phyloP scores from a whole-genome alignment of 164 flowering plant genomes.

The Aristolochia contorta region DNA sequence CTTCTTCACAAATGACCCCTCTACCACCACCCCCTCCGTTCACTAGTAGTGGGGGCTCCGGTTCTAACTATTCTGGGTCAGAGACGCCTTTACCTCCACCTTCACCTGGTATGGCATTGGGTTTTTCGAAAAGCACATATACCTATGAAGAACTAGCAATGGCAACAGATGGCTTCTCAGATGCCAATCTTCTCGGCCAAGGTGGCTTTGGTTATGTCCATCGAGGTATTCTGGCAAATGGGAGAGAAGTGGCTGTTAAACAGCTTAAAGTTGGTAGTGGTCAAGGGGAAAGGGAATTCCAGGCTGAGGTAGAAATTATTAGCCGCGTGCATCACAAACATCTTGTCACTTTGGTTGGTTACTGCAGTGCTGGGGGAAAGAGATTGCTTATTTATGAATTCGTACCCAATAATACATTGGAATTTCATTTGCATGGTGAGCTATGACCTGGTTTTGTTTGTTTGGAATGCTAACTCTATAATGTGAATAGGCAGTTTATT shows the following conservation, averaged over 20 bases:
- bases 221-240: constrained; percentile 7
- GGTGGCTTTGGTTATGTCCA: constrained; percentile 13
- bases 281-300: constrained; percentile 13
- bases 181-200: constrained; percentile 31
- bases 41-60: constrained; percentile 62
- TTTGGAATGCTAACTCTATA: too few species aligned
- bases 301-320: constrained; percentile 13
- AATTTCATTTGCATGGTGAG: constrained; percentile 11
- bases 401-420: constrained; percentile 8
- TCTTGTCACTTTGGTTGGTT: constrained; percentile 13
- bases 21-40: constrained; percentile 33
- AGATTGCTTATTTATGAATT: constrained; percentile 14
- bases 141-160: constrained; percentile 70
- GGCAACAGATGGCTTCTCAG: constrained; percentile 91
- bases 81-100: constrained; percentile 53
- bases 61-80: constrained; percentile 56
- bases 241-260: constrained; percentile 10
- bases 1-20: constrained; percentile 8
- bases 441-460: too few species aligned
- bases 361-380: not conserved
- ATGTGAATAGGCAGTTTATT: too few species aligned
- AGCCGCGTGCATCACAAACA: constrained; percentile 13
- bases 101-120: constrained; percentile 51
- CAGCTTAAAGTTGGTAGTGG: constrained; percentile 4
- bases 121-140: constrained; percentile 69